phyloP scores from a whole-genome alignment of 805 yeast genomes.

The Kodamaea fukazawae region DNA sequence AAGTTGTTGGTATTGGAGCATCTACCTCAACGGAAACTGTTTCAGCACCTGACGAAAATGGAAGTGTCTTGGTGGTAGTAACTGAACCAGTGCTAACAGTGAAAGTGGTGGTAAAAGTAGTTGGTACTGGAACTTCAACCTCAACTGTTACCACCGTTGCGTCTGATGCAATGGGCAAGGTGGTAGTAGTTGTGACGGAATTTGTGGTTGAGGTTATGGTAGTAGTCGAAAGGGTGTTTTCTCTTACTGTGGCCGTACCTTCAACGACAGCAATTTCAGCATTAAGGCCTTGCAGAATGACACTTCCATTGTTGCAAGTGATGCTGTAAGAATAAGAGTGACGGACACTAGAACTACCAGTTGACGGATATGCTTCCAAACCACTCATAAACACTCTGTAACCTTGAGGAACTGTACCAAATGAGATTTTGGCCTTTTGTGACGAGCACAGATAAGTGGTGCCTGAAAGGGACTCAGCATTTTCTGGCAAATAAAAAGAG shows the following conservation, averaged over 20 bases:
- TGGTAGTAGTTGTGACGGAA: neutral
- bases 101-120: neutral
- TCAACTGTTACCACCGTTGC: conserved; percentile 1
- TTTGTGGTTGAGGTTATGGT: neutral
- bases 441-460: conserved; percentile 3
- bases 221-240: neutral
- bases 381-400: conserved; percentile 16
- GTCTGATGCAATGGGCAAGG: conserved; percentile 2
- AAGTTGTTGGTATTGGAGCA: neutral
- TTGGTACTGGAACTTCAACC: conserved; percentile 1
- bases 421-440: conserved; percentile 5
- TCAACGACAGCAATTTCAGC: conserved; percentile 9
- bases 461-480: neutral
- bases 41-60: neutral
- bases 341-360: conserved; percentile 3
- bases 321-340: conserved; percentile 11
- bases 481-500: conserved; percentile 16
- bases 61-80: conserved; percentile 2
- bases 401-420: conserved; percentile 11
- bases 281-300: conserved; percentile 1
- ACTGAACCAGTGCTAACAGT: conserved; percentile 1
- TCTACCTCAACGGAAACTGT: conserved; percentile 3
- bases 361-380: conserved; percentile 9
- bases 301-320: conserved; percentile 13
- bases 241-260: conserved; percentile 1